Percentiles rank a stretch among this genome's conserved stretches.
These are phyloP conservation scores for Pythium brassicae DNA, from an alignment of 352 stramenopile genomes.

Conservation along the genomic window DNA sequence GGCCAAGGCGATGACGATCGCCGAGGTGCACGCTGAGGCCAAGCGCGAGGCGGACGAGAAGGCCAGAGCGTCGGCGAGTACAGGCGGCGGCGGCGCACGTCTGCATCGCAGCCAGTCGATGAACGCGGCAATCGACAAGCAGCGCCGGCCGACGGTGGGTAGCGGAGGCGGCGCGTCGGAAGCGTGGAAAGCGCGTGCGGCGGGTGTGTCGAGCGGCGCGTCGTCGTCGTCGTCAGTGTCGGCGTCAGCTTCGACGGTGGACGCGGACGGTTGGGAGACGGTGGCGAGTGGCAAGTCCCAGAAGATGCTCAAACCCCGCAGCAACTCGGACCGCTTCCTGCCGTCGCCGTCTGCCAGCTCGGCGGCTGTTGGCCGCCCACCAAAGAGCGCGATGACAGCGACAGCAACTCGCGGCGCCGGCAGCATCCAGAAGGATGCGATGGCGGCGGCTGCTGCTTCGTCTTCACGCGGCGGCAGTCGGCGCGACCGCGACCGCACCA, in stretches of 20 bases:
- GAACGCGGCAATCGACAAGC: slow-evolving; percentile 40
- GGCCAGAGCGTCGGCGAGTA: slow-evolving; percentile 36
- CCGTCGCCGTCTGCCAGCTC: slow-evolving; percentile 17
- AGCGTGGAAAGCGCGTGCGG: slow-evolving; percentile 58
- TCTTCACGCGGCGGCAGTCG: slow-evolving; percentile 12
- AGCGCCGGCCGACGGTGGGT: too few species aligned
- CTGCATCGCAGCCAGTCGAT: slow-evolving; percentile 67
- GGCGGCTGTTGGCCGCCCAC: slow-evolving; percentile 18
- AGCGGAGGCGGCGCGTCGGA: slow-evolving; percentile 41
- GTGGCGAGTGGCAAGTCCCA: slow-evolving; percentile 42
- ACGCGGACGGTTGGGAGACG: slow-evolving; percentile 75
- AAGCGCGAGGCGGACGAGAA: slow-evolving; percentile 71
- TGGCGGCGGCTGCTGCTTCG: too few species aligned
- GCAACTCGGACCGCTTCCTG: slow-evolving; percentile 50
- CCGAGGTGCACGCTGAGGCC: slow-evolving; percentile 69
- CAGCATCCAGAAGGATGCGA: slow-evolving; percentile 19
- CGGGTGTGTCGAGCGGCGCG: neutral
- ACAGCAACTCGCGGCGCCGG: slow-evolving; percentile 16
- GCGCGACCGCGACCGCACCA: slow-evolving; percentile 52
- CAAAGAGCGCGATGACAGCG: slow-evolving; percentile 28
- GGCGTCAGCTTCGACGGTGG: slow-evolving; percentile 22
- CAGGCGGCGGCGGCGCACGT: slow-evolving; percentile 22
- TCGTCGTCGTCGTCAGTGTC: slow-evolving; percentile 9
- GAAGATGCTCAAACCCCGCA: slow-evolving; percentile 63
- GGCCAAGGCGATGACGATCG: slow-evolving; percentile 82